These are phyloP conservation scores for Ophiostoma sp. DNA, from an alignment of 2,329 filamentous ascomycete genomes.

Conservation along the genomic window DNA sequence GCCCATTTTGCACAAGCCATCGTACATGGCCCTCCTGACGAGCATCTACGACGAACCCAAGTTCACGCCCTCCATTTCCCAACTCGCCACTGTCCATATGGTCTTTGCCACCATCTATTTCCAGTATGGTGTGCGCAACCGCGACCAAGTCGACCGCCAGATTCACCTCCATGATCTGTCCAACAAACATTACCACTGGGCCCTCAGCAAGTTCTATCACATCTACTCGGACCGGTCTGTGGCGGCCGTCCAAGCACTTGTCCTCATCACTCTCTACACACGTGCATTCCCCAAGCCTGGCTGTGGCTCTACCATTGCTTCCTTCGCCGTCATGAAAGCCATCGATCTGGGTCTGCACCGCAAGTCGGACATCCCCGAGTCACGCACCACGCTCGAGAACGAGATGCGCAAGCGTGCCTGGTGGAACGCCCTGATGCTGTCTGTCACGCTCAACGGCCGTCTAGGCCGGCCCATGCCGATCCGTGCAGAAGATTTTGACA, in stretches of 20 bases:
- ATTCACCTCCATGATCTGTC: conserved; percentile 57
- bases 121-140: conserved; percentile 68
- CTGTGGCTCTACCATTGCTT: conserved; percentile 62
- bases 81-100: conserved; percentile 70
- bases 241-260: conserved; percentile 65
- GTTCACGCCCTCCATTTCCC: conserved; percentile 57
- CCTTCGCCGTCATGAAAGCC: conserved; percentile 60
- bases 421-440: conserved; percentile 64
- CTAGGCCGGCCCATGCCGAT: conserved; percentile 73
- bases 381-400: conserved; percentile 55
- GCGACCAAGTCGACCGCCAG: conserved; percentile 49
- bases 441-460: conserved; percentile 65
- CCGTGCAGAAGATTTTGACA: conserved; percentile 68
- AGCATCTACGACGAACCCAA: conserved; percentile 64
- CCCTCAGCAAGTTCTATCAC: conserved; percentile 62
- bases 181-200: conserved; percentile 73
- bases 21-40: conserved; percentile 60
- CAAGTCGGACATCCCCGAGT: conserved; percentile 49
- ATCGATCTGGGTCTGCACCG: conserved; percentile 72
- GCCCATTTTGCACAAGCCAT: conserved; percentile 71
- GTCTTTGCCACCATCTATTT: conserved; percentile 72
- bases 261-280: conserved; percentile 65
- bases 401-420: conserved; percentile 75
- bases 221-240: conserved; percentile 57
- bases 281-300: conserved; percentile 76